These are phyloP conservation scores for Orbilia ellipsospora DNA, from an alignment of 2,329 filamentous ascomycete species.

Conservation along the genomic window DNA sequence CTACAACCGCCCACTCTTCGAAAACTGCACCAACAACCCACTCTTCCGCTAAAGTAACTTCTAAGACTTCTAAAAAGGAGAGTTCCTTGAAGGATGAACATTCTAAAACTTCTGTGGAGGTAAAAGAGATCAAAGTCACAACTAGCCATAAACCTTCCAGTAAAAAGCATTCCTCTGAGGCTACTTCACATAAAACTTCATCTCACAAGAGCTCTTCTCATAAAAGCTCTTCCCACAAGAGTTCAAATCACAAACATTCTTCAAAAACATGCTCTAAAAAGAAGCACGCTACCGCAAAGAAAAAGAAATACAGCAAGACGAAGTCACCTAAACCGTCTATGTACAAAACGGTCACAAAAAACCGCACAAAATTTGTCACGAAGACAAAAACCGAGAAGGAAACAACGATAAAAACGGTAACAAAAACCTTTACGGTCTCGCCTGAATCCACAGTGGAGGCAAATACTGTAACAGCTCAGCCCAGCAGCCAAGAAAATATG, in stretches of 20 bases:
- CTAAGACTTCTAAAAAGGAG: not conserved
- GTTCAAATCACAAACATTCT: too few relatives aligned
- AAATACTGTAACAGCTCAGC: not conserved
- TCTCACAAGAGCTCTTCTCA: too few relatives aligned
- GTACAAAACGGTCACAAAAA: not conserved
- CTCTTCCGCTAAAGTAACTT: not conserved
- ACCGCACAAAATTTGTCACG: not conserved
- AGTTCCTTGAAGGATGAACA: too few relatives aligned
- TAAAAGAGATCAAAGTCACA: not conserved
- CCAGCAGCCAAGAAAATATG: too few relatives aligned
- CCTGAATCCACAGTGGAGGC: not conserved
- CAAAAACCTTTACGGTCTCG: not conserved
- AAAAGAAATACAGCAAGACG: not conserved
- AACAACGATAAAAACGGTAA: not conserved
- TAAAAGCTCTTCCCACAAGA: too few relatives aligned
- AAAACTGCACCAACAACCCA: not conserved
- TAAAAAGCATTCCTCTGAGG: too few relatives aligned
- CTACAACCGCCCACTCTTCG: too few relatives aligned
- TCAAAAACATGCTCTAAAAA: not conserved
- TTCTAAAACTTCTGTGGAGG: not conserved
- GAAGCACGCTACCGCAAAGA: not conserved
- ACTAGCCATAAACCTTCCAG: too few relatives aligned
- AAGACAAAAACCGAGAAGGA: not conserved
- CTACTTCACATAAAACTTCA: too few relatives aligned
- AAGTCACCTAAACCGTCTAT: not conserved